phyloP scores from a whole-genome alignment of 2,329 filamentous ascomycete genomes.

The Cladosporium sp. region DNA sequence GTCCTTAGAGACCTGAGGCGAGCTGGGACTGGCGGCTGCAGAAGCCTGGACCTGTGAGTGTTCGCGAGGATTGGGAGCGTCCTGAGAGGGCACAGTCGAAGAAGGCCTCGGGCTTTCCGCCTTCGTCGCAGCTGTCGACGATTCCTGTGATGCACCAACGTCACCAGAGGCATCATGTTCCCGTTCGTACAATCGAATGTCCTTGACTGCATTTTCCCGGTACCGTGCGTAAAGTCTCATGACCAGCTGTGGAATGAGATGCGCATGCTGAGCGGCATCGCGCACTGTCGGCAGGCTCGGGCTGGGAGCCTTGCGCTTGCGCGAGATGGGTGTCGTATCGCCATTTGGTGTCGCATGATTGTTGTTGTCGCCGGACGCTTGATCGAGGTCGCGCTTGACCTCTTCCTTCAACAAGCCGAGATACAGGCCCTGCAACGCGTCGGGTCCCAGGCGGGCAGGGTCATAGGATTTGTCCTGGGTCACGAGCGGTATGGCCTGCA shows the following conservation, averaged over 20 bases:
- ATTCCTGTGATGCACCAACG: neutral
- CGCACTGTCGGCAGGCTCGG: conserved; percentile 58
- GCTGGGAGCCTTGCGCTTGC: conserved; percentile 68
- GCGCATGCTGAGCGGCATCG: conserved; percentile 59
- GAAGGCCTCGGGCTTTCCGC: conserved; percentile 37
- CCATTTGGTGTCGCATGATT: conserved; percentile 31
- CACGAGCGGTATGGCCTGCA: conserved; percentile 69
- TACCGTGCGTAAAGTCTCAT: conserved; percentile 71
- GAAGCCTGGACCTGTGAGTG: conserved; percentile 11
- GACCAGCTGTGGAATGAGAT: conserved; percentile 64
- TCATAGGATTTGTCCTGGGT: conserved; percentile 66
- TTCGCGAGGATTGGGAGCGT: neutral
- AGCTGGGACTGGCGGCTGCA: conserved; percentile 15
- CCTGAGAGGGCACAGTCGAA: conserved; percentile 19
- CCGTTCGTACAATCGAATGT: conserved; percentile 69
- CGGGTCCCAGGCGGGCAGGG: conserved; percentile 64
- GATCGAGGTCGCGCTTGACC: conserved; percentile 39
- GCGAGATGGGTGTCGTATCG: conserved; percentile 47
- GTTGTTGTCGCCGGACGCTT: conserved; percentile 16
- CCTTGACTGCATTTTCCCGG: conserved; percentile 59
- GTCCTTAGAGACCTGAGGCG: conserved; percentile 12
- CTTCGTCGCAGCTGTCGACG: conserved; percentile 22
- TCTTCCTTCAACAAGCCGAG: conserved; percentile 70
- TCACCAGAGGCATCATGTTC: conserved; percentile 62
- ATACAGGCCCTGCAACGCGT: conserved; percentile 74